Evolutionary conservation across 2,329 filamentous ascomycete genomes (phyloP).

Genomic region (Colletotrichum paranaense): DNA sequence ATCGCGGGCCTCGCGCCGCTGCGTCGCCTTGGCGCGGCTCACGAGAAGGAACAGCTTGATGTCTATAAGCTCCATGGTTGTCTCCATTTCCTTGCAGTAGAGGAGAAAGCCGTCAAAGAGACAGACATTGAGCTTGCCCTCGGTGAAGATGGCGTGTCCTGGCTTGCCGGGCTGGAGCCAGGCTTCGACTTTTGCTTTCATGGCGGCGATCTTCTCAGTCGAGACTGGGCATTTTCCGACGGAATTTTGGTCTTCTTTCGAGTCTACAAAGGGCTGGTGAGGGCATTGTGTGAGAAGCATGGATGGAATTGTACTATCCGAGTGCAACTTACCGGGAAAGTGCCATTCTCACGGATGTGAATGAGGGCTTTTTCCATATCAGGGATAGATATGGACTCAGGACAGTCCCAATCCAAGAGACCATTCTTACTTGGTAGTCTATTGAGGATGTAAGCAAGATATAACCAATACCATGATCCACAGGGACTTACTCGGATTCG

Average conservation of each 20-base stretch:
- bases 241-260: slow-evolving; percentile 73
- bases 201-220: slow-evolving; percentile 55
- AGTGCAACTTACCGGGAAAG: slow-evolving; percentile 64
- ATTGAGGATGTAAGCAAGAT: not conserved
- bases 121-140: slow-evolving; percentile 63
- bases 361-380: slow-evolving; percentile 74
- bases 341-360: slow-evolving; percentile 77
- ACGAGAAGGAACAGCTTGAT: slow-evolving; percentile 83
- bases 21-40: slow-evolving; percentile 71
- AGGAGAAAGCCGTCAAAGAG: slow-evolving; percentile 92
- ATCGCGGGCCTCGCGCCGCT: slow-evolving; percentile 73
- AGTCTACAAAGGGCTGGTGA: slow-evolving; percentile 58
- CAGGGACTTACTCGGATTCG: slow-evolving; percentile 71
- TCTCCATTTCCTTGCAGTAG: slow-evolving; percentile 69
- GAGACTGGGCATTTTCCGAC: slow-evolving; percentile 66
- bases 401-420: slow-evolving; percentile 92
- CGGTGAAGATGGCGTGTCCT: slow-evolving; percentile 50
- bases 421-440: slow-evolving; percentile 68
- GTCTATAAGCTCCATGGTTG: slow-evolving; percentile 73
- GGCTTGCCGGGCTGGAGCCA: slow-evolving; percentile 59
- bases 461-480: not conserved
- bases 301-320: slow-evolving; percentile 28
- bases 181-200: slow-evolving; percentile 58
- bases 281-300: slow-evolving; percentile 23
- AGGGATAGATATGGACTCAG: slow-evolving; percentile 79